Percentiles rank a stretch among this genome's conserved stretches.
Conservation (phyloP, 208 protist species). For the Trypanosoma cruzi region DNA sequence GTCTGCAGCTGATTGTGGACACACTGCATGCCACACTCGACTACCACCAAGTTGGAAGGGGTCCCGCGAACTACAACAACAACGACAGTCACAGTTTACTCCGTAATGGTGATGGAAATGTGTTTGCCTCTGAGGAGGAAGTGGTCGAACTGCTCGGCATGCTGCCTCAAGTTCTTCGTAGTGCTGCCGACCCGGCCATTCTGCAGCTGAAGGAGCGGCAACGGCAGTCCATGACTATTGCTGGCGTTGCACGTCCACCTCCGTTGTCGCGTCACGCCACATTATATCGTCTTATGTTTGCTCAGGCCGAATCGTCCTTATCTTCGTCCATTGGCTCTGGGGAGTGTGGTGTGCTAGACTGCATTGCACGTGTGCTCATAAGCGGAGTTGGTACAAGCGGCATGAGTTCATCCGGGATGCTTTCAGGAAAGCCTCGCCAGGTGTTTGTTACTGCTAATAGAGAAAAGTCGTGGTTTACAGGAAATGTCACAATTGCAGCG, state of each 20-base stretch:
- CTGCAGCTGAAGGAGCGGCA: slow-evolving; percentile 14
- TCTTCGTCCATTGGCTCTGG: neutral
- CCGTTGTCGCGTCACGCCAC: slow-evolving; percentile 5
- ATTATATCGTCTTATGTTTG: slow-evolving; percentile 25
- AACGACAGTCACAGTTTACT: neutral
- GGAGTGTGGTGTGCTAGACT: slow-evolving; percentile 12
- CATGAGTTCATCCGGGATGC: neutral
- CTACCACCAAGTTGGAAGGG: neutral
- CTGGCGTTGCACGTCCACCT: slow-evolving; percentile 6
- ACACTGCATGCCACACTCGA: slow-evolving; percentile 4
- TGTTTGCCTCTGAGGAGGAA: slow-evolving; percentile 14
- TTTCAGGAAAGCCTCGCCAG: neutral
- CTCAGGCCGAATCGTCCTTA: neutral
- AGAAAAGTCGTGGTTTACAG: neutral
- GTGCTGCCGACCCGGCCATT: neutral
- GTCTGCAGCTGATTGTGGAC: slow-evolving; percentile 14
- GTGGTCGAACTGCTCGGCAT: slow-evolving; percentile 19
- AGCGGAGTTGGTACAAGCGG: neutral
- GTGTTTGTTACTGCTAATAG: neutral
- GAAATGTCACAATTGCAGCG: slow-evolving; percentile 7
- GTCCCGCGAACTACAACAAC: neutral
- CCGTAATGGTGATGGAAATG: neutral
- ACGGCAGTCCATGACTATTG: neutral
- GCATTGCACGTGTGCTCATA: slow-evolving; percentile 12
- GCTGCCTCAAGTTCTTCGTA: slow-evolving; percentile 11